A percentile compares a stretch with the other conserved stretches of the same genome.
phyloP scores from a whole-genome alignment of 2,329 filamentous ascomycete genomes.

The Blumeriella jaapii region DNA sequence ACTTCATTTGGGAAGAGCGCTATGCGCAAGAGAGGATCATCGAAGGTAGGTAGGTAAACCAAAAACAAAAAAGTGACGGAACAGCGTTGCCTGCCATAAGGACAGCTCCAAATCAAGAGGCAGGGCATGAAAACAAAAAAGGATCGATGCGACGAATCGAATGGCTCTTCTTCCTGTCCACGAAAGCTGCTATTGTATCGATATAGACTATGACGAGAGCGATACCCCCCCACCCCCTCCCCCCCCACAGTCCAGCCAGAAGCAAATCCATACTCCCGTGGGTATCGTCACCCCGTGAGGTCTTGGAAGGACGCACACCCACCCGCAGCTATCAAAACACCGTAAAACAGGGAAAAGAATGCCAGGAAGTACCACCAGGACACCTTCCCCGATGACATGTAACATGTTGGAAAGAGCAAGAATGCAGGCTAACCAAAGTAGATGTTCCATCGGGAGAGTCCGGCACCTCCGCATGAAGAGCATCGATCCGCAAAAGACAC shows the following conservation, averaged over 20 bases:
- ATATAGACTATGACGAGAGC: constrained; percentile 17
- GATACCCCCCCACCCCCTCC: too few species aligned
- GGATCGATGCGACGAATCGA: constrained; percentile 23
- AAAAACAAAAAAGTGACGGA: too few species aligned
- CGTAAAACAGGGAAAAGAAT: constrained; percentile 18
- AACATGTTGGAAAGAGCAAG: constrained; percentile 13
- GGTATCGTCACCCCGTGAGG: constrained; percentile 11
- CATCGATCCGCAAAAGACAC: constrained; percentile 24
- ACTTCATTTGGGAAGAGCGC: too few species aligned
- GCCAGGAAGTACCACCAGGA: constrained; percentile 19
- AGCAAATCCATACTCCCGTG: constrained; percentile 20
- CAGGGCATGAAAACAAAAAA: constrained; percentile 11
- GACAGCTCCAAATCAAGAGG: too few species aligned
- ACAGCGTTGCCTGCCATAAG: too few species aligned
- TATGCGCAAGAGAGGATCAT: constrained; percentile 9
- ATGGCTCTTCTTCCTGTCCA: constrained; percentile 21
- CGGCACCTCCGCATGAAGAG: constrained; percentile 20
- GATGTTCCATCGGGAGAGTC: constrained; percentile 21
- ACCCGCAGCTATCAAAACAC: constrained; percentile 20
- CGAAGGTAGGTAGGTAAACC: too few species aligned
- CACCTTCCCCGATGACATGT: constrained; percentile 17
- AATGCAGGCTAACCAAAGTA: constrained; percentile 21
- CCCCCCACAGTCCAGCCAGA: constrained; percentile 20
- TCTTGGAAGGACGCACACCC: constrained; percentile 25
- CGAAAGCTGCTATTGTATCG: constrained; percentile 20